Evolutionary conservation across 305 asterid genomes (phyloP), one percentile per base, ranked within the genome.

Genomic region (Euphrasia arctica): DNA sequence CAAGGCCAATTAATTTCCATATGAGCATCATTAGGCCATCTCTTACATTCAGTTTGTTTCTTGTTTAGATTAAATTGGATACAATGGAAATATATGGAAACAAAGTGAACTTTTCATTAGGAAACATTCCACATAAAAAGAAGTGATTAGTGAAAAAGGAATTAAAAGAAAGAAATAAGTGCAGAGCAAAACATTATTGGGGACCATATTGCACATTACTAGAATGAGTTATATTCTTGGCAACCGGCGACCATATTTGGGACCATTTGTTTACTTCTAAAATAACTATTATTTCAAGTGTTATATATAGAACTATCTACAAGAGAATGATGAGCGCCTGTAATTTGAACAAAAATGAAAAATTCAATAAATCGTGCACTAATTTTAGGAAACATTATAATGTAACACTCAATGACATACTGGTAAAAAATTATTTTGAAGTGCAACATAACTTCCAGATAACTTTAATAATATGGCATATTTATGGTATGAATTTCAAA

Each of bases 21-120:
- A 74, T 50, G 64, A 80, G 67, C 47, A 54, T 67, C 63, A 58
- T 42, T 39, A 45, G 61, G 60, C 27, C 39, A 60, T 52, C 15
- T 66, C 47, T 45, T 50, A 42, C 8, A 43, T 28, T 25, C 54
- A 45, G 13, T 61, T 52, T 59, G 42, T 58, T 66, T 48, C 41
- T 55, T 9, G 12, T 27, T 58, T 27, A 32, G 71, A 67, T 48
- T 48, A 31, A 13, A 29, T 67, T 29, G 15, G 31, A 29, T 14
- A 29, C 54, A 54, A 64, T 11, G 34, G 61, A 12, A 64, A 50
- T 15, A 50, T 49, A 29, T 4, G 43, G 43, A 48, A 50, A 48
- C 12, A 49, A 12, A 29, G 48, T 63, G 41, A 50, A 54, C 6
- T 64, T 51, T 25, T 25, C 60, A 36, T n/a, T 2, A 22, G n/a